These are phyloP conservation scores for Metarhizium guizhouense DNA, from an alignment of 2,329 filamentous ascomycete genomes.

Conservation along the genomic window DNA sequence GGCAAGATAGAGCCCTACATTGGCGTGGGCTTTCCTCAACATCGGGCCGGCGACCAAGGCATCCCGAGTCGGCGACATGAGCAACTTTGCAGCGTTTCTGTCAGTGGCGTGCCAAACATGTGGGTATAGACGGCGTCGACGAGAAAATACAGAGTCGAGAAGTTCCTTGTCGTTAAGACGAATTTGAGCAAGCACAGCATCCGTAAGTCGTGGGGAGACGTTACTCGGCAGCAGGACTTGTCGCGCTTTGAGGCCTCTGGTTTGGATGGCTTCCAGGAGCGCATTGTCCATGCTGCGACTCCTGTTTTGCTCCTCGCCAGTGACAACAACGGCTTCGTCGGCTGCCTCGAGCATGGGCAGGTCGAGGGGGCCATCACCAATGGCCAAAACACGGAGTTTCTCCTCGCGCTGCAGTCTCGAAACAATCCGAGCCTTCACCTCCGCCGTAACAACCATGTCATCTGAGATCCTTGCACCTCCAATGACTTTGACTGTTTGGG, in stretches of 20 bases:
- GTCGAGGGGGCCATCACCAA: constrained; percentile 53
- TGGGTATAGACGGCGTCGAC: background rate
- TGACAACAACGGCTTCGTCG: constrained; percentile 45
- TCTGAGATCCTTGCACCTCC: constrained; percentile 39
- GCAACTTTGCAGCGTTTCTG: constrained; percentile 34
- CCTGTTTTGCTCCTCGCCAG: constrained; percentile 34
- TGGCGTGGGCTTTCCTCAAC: constrained; percentile 39
- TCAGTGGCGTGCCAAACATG: constrained; percentile 34
- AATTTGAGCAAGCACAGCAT: constrained; percentile 30
- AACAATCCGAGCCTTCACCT: constrained; percentile 41
- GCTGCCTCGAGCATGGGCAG: constrained; percentile 46
- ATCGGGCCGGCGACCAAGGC: constrained; percentile 31
- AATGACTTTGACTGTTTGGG: constrained; percentile 36
- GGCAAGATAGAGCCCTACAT: constrained; percentile 45
- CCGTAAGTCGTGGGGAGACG: constrained; percentile 31
- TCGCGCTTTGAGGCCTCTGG: constrained; percentile 26
- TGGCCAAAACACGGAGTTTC: constrained; percentile 41
- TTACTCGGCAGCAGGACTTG: constrained; percentile 37
- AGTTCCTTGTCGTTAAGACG: constrained; percentile 19
- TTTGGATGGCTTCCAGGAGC: constrained; percentile 32
- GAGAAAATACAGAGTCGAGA: constrained; percentile 11
- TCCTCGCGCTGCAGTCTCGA: constrained; percentile 24
- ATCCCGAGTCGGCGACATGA: constrained; percentile 46
- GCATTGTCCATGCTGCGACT: constrained; percentile 43
- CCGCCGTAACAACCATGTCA: constrained; percentile 39